Base-by-base conservation (phyloP, 495 filamentous ascomycete species). In the Xylaria longipes region DNA sequence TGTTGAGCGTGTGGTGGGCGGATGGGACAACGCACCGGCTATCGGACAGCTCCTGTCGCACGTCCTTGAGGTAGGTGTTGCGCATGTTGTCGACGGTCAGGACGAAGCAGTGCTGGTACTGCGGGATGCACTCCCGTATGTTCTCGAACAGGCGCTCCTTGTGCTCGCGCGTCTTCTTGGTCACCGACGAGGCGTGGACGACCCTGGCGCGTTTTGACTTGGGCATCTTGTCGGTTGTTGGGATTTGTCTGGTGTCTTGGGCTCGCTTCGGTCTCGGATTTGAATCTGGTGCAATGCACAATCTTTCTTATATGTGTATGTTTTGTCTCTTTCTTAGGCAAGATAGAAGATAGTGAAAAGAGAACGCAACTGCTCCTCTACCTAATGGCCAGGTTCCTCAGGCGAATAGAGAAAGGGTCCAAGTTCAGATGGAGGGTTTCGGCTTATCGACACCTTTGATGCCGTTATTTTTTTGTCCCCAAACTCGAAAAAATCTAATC, bases 51-150 rank as follows among this genome's bases (percentile, higher is more conserved):
- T 97, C 90, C 52, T 89, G 87, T 70, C 96, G 89, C 72, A 98
- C 93, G 78, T 93, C 90, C 84, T 98, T 98, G 80, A 99, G 84
- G 81, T 97, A 94, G 52, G 92, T 97, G 82, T 99, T 99, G 74
- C 96, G 94, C 96, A 99, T 99, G 87, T 99, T 98, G 78, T 97
- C 92, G 69, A 98, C 91, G 71, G 87, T 87, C 82, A 98, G 97
- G 81, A 98, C 93, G 84, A 96, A 95, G 83, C 94, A 91, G 83
- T 94, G 89, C 77, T 94, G 89, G 87, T 96, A 97, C 76, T 91
- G 82, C 75, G 94, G 92, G 71, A 97, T 85, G 79, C 88, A 91
- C 84, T 95, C 93, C 76, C 91, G 93, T 70, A 99, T 91, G 77
- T 93, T 94, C 80, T 89, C 86, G 84, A 95, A 97, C 41, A 98